Evolutionary conservation across 2,329 filamentous ascomycete species (phyloP).

Genomic region (Stylonectria norvegica): DNA sequence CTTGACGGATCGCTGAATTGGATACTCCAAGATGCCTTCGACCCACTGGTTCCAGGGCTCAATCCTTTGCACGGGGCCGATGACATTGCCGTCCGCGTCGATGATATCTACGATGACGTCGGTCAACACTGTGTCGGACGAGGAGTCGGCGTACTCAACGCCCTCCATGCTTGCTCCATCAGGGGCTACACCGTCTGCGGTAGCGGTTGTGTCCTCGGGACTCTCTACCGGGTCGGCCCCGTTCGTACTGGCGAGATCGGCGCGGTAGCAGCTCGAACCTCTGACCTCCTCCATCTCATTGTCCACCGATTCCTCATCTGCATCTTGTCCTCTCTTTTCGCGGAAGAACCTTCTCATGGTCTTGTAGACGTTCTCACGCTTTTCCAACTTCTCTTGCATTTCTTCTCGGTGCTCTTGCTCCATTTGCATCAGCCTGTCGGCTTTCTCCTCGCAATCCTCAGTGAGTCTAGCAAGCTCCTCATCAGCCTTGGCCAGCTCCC

Average conservation of each 20-base stretch:
- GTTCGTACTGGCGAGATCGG: constrained; percentile 10
- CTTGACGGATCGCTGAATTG: constrained; percentile 38
- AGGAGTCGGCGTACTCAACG: constrained; percentile 11
- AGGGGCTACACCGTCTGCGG: constrained; percentile 5
- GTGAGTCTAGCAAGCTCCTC: constrained; percentile 34
- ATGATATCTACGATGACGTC: constrained; percentile 34
- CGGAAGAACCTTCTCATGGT: constrained; percentile 35
- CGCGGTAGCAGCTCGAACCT: too few species aligned
- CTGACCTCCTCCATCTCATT: constrained; percentile 15
- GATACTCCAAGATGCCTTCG: constrained; percentile 34
- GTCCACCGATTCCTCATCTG: constrained; percentile 15
- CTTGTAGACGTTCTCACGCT: constrained; percentile 25
- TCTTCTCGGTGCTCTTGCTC: constrained; percentile 31
- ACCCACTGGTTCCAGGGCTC: constrained; percentile 41
- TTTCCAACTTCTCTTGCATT: constrained; percentile 28
- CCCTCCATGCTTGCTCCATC: constrained; percentile 18
- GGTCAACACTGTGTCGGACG: not conserved
- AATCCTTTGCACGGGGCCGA: constrained; percentile 38
- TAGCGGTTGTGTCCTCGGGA: not conserved
- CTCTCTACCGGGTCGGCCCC: constrained; percentile 5
- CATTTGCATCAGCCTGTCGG: constrained; percentile 32
- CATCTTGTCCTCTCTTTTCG: constrained; percentile 29
- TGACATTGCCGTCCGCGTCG: constrained; percentile 35
- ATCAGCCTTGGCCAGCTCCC: constrained; percentile 36
- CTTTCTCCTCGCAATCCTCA: constrained; percentile 31